These are phyloP conservation scores for Prosopis cineraria DNA, from an alignment of 306 rosid species.

Conservation along the genomic window DNA sequence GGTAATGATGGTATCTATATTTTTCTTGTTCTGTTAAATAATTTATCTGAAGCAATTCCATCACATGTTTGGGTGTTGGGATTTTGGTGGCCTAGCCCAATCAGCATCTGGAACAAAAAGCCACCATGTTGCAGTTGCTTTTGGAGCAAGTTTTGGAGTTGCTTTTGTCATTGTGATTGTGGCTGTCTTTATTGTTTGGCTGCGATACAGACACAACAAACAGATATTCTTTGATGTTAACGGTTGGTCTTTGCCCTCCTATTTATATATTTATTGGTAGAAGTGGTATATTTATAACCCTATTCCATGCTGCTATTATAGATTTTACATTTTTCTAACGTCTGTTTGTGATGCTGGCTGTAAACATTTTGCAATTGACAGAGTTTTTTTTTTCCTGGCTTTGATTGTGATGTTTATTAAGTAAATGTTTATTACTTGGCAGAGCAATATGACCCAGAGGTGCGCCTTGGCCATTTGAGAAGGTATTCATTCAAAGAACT, in stretches of 20 bases:
- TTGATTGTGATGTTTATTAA: conserved; percentile 28
- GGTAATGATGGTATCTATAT: conserved; percentile 49
- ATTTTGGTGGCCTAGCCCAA: conserved; percentile 55
- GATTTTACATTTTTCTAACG: background rate
- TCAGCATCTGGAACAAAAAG: conserved; percentile 54
- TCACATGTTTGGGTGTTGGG: conserved; percentile 35
- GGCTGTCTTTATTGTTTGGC: conserved; percentile 71
- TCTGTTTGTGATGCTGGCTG: background rate
- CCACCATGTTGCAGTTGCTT: conserved; percentile 73
- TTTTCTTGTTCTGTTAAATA: background rate
- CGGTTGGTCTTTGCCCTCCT: conserved; percentile 54
- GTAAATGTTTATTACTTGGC: conserved; percentile 36
- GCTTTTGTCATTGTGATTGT: conserved; percentile 61
- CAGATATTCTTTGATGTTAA: conserved; percentile 96
- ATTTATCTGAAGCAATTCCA: conserved; percentile 1
- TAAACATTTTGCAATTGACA: background rate
- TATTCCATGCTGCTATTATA: too few relatives aligned
- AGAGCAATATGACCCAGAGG: conserved; percentile 98
- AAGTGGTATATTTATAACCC: conserved; percentile 8
- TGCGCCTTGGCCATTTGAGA: conserved; percentile 87
- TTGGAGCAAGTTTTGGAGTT: conserved; percentile 85
- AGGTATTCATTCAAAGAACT: conserved; percentile 95
- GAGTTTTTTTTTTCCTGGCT: background rate
- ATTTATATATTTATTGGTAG: conserved; percentile 20
- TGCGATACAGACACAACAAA: conserved; percentile 86